Evolutionary conservation across 768 basidiomycete species (phyloP), one percentile per base, ranked within the genome.

Genomic region (Kwoniella newhampshirensis): DNA sequence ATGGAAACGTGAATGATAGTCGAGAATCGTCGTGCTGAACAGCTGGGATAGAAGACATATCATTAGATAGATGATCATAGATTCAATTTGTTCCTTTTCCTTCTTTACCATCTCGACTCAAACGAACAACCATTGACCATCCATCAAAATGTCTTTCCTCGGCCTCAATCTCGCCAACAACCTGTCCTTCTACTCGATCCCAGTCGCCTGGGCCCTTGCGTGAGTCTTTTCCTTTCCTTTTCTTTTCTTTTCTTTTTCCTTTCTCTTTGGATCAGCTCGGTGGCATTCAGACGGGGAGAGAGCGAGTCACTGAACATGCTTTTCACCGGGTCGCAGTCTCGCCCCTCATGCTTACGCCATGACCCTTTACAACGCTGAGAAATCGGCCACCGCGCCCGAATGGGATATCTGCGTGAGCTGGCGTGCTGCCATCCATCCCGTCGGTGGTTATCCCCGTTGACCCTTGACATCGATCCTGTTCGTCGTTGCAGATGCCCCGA

Each of bases 171-270:
- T 51, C 39, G 54, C 59, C 26, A 42, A 62, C 46, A 72, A 72
- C 62, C 57, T 56, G 54, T 69, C 70, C 23, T 48, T 72, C 61
- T 72, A 69, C 60, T 57, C 70, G 26, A 52, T 72, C 48, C 70
- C 70, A 8, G 67, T 52, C 15, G 64, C 57, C 30, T 68, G 60
- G 59, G 57, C 46, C n/a, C 35, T 61, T 11, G 56, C 64, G 59
- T 68, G 51, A 56, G 66, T 61, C 45, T 4, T 17, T 4, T n/a
- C 18, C 15, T 43, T 23, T 1, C 44, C 21, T 17, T 28, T 6
- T 25, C 20, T n/a, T 7, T 41, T 51, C 50, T 3, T 5, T 5
- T 23, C 27, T 6, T 6, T 32, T 32, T 32, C 32, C 6, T 32
- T 6, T 32, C 32, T 32, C 7, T 13, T 32, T 9, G 25, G 2